Evolutionary conservation across 2,329 filamentous ascomycete genomes (phyloP).

Genomic region (Tricladium varicosporioides): DNA sequence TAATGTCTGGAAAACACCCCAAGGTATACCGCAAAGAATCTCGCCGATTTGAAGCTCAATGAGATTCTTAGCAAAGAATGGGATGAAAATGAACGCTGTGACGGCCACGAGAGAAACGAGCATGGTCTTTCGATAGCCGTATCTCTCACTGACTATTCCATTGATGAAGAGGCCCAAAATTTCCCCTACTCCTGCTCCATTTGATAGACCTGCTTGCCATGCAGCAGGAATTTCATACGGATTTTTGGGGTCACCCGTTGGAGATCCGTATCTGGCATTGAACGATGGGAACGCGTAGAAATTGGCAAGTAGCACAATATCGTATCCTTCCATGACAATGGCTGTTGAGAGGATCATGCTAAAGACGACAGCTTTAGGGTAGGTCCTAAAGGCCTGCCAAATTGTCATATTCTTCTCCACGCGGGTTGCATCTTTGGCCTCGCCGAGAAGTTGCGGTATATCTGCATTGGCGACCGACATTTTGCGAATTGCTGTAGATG

Average conservation of each 20-base stretch:
- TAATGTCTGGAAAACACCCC: slow-evolving; percentile 49
- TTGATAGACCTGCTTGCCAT: slow-evolving; percentile 34
- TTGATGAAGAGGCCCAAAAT: slow-evolving; percentile 48
- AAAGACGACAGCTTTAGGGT: slow-evolving; percentile 32
- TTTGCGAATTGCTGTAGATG: slow-evolving; percentile 10
- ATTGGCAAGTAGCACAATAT: slow-evolving; percentile 36
- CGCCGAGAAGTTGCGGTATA: slow-evolving; percentile 13
- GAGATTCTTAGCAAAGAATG: slow-evolving; percentile 48
- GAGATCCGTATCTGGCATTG: slow-evolving; percentile 33
- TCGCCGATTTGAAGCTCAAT: slow-evolving; percentile 45
- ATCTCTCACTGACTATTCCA: slow-evolving; percentile 47
- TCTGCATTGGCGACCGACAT: slow-evolving; percentile 15
- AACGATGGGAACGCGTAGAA: slow-evolving; percentile 35
- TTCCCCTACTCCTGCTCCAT: slow-evolving; percentile 31
- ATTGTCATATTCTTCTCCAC: slow-evolving; percentile 24
- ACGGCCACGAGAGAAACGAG: slow-evolving; percentile 31
- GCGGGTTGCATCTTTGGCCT: slow-evolving; percentile 23
- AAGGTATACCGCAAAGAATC: slow-evolving; percentile 46
- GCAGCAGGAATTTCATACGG: slow-evolving; percentile 26
- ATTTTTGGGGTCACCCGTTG: slow-evolving; percentile 8
- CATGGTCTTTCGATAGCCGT: slow-evolving; percentile 38
- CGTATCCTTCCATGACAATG: slow-evolving; percentile 44
- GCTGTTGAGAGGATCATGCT: slow-evolving; percentile 38
- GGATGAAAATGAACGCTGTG: slow-evolving; percentile 46
- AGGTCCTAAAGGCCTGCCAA: slow-evolving; percentile 21